phyloP scores from a whole-genome alignment of 2,329 filamentous ascomycete genomes.

The Nannizziopsis barbatae region DNA sequence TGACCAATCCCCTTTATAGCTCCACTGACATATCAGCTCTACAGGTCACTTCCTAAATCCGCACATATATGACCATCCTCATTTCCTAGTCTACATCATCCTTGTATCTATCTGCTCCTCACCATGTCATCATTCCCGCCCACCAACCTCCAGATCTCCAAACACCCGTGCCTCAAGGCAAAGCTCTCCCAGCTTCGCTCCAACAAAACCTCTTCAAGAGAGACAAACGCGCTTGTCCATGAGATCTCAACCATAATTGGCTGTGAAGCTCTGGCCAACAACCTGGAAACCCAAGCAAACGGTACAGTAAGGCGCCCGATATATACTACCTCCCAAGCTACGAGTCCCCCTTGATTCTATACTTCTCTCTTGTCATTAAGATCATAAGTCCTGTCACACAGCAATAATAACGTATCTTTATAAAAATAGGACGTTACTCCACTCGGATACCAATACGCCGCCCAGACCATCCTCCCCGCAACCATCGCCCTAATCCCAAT shows the following conservation, averaged over 20 bases:
- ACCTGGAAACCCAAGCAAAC: constrained; percentile 46
- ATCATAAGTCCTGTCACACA: background rate
- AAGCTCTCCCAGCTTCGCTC: constrained; percentile 88
- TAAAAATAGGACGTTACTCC: constrained; percentile 59
- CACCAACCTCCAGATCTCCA: constrained; percentile 59
- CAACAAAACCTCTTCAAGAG: constrained; percentile 53
- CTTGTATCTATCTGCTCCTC: background rate
- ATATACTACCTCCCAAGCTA: background rate
- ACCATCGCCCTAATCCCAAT: constrained; percentile 78
- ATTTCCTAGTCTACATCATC: background rate
- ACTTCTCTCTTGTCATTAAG: too few relatives aligned
- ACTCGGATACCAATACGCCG: constrained; percentile 64
- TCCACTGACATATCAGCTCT: too few relatives aligned
- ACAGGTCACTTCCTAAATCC: too few relatives aligned
- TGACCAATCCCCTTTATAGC: too few relatives aligned
- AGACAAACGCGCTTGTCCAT: constrained; percentile 71
- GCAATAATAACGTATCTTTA: background rate
- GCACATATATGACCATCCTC: too few relatives aligned
- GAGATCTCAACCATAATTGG: constrained; percentile 76
- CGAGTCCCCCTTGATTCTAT: too few relatives aligned
- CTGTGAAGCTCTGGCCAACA: constrained; percentile 63
- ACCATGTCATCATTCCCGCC: constrained; percentile 29
- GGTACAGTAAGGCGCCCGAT: constrained; percentile 48
- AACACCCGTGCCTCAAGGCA: constrained; percentile 72
- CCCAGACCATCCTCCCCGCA: constrained; percentile 50